Conservation (phyloP, 305 asterid species). For the Plantago coronopus region DNA sequence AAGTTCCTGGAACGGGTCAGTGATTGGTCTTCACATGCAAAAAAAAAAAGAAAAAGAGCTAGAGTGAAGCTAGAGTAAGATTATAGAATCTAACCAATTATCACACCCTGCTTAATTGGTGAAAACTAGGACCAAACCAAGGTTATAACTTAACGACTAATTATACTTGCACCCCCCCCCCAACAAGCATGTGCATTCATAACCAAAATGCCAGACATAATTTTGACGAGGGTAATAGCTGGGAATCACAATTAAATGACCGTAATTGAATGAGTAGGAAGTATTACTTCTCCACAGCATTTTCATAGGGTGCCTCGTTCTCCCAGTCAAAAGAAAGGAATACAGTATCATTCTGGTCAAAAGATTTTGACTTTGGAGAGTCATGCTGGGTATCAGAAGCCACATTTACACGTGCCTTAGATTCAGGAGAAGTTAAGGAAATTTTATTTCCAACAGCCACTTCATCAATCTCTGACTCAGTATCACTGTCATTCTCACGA, state of each 20-base stretch:
- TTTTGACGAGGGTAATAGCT: too few relatives aligned
- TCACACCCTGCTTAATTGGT: not conserved
- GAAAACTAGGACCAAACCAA: not conserved
- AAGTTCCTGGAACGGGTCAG: slow-evolving; percentile 13
- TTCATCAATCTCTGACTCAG: slow-evolving; percentile 91
- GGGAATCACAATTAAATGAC: not conserved
- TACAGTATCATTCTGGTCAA: slow-evolving; percentile 56
- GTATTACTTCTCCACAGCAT: slow-evolving; percentile 81
- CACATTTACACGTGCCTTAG: slow-evolving; percentile 42
- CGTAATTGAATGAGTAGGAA: not conserved
- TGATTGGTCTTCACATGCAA: not conserved
- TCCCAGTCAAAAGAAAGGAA: slow-evolving; percentile 95
- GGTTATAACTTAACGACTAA: too few relatives aligned
- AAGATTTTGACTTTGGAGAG: slow-evolving; percentile 51
- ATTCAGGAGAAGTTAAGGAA: slow-evolving; percentile 44
- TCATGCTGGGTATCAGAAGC: slow-evolving; percentile 62
- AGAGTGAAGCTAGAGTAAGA: not conserved
- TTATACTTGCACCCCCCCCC: too few relatives aligned
- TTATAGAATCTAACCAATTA: not conserved
- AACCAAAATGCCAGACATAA: not conserved
- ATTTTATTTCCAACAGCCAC: slow-evolving; percentile 44
- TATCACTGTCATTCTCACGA: slow-evolving; percentile 82
- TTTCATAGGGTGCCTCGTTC: slow-evolving; percentile 89
- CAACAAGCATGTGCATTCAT: not conserved
- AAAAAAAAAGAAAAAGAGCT: too few relatives aligned